Conservation (phyloP, 345 rosid genomes). For the Citrus cavaleriei region DNA sequence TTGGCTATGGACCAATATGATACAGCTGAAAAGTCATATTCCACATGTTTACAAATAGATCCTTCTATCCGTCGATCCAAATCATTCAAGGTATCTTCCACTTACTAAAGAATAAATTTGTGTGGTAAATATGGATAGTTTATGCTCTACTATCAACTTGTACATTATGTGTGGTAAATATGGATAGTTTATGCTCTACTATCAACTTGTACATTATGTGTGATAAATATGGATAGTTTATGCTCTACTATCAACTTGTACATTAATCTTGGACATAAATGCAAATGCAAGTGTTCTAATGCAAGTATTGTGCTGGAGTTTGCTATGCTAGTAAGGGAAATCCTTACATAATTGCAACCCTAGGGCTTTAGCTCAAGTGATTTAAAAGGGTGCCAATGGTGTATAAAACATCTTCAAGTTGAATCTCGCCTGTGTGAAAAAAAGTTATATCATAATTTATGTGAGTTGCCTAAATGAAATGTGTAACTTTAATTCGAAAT, state of each 20-base stretch:
- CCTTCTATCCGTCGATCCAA: conserved; percentile 68
- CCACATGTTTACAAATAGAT: conserved; percentile 54
- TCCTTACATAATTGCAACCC: neutral
- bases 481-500: too few species aligned
- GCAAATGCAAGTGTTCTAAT: neutral
- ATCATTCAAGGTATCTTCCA: conserved; percentile 60
- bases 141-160: neutral
- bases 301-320: neutral
- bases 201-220: neutral
- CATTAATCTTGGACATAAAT: neutral
- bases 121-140: neutral
- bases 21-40: conserved; percentile 65
- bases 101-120: neutral
- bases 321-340: neutral
- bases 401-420: neutral
- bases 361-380: neutral
- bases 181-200: too few species aligned
- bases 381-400: neutral
- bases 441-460: neutral
- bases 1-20: conserved; percentile 59
- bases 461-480: neutral
- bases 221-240: neutral
- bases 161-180: too few species aligned
- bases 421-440: neutral
- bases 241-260: neutral